Conservation (phyloP, 768 basidiomycete species). For the Dentipellis sp. region DNA sequence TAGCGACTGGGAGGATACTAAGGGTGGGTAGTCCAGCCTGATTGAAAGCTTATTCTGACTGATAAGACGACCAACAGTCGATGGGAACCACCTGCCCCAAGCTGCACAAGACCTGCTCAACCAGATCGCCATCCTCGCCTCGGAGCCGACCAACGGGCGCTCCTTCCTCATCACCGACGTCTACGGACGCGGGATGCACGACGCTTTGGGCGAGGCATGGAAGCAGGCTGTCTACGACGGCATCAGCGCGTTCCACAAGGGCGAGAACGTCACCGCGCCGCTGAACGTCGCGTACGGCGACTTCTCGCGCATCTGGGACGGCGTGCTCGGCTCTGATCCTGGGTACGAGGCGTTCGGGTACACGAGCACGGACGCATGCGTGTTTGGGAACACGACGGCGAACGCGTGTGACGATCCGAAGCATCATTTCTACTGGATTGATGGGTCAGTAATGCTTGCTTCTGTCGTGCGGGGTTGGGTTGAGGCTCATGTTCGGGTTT, state of each 20-base stretch:
- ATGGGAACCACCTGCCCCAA: slow-evolving; percentile 36
- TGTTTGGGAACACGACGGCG: slow-evolving; percentile 1
- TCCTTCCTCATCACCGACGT: slow-evolving; percentile 41
- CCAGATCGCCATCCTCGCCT: slow-evolving; percentile 37
- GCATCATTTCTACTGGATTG: slow-evolving; percentile 17
- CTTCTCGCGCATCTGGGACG: slow-evolving; percentile 10
- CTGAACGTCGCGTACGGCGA: slow-evolving; percentile 32
- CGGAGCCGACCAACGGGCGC: slow-evolving; percentile 40
- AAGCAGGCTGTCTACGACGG: slow-evolving; percentile 37
- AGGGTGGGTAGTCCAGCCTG: not conserved
- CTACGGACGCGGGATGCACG: slow-evolving; percentile 37
- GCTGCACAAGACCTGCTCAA: slow-evolving; percentile 34
- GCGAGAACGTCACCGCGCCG: slow-evolving; percentile 12
- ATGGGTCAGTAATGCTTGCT: not conserved
- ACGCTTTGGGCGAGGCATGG: slow-evolving; percentile 35
- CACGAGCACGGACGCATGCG: slow-evolving; percentile 7
- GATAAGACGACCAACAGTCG: slow-evolving; percentile 20
- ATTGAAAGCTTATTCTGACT: not conserved
- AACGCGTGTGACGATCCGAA: slow-evolving; percentile 12
- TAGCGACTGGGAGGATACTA: not conserved
- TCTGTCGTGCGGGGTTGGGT: not conserved
- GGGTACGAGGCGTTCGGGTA: slow-evolving; percentile 17
- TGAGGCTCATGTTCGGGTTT: not conserved
- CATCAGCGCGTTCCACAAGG: slow-evolving; percentile 25
- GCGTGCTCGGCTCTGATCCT: slow-evolving; percentile 4